Percentiles rank a stretch among this genome's conserved stretches.
phyloP scores from a whole-genome alignment of 768 basidiomycete genomes.

The Calocybe cyanea region DNA sequence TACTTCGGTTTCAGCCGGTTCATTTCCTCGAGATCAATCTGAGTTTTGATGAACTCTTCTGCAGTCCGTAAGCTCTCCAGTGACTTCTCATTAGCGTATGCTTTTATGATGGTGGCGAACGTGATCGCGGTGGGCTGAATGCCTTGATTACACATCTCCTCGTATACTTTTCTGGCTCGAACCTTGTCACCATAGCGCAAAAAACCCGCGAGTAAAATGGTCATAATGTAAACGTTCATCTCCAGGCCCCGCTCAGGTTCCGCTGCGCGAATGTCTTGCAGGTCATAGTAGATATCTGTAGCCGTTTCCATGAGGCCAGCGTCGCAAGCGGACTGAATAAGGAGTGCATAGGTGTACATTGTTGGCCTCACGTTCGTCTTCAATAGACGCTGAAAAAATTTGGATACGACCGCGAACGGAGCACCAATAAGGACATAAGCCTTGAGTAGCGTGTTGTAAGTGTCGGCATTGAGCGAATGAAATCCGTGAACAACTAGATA shows the following conservation, averaged over 20 bases:
- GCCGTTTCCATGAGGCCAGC: slow-evolving; percentile 62
- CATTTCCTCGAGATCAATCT: slow-evolving; percentile 28
- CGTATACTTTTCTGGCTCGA: slow-evolving; percentile 61
- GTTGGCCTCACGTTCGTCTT: slow-evolving; percentile 53
- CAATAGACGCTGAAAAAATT: slow-evolving; percentile 56
- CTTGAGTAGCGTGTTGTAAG: slow-evolving; percentile 78
- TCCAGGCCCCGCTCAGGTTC: slow-evolving; percentile 33
- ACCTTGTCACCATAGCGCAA: slow-evolving; percentile 49
- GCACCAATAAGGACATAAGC: slow-evolving; percentile 80
- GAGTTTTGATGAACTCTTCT: slow-evolving; percentile 60
- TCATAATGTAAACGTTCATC: slow-evolving; percentile 59
- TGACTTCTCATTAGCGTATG: slow-evolving; percentile 50
- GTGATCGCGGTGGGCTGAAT: slow-evolving; percentile 68
- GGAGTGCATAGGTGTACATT: slow-evolving; percentile 60
- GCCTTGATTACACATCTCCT: slow-evolving; percentile 64
- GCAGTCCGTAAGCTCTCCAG: slow-evolving; percentile 55
- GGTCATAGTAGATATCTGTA: slow-evolving; percentile 59
- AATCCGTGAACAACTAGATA: slow-evolving; percentile 38
- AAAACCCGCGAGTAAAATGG: slow-evolving; percentile 73
- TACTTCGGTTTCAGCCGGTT: slow-evolving; percentile 36
- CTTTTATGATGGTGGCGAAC: slow-evolving; percentile 60
- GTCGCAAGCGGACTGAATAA: slow-evolving; percentile 82
- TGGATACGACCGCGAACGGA: slow-evolving; percentile 61
- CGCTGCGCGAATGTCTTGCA: slow-evolving; percentile 45
- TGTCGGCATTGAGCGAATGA: slow-evolving; percentile 48